A percentile compares a stretch with the other conserved stretches of the same genome.
Conservation (phyloP, 202 grass and related monocot species). For the Digitaria exilis region DNA sequence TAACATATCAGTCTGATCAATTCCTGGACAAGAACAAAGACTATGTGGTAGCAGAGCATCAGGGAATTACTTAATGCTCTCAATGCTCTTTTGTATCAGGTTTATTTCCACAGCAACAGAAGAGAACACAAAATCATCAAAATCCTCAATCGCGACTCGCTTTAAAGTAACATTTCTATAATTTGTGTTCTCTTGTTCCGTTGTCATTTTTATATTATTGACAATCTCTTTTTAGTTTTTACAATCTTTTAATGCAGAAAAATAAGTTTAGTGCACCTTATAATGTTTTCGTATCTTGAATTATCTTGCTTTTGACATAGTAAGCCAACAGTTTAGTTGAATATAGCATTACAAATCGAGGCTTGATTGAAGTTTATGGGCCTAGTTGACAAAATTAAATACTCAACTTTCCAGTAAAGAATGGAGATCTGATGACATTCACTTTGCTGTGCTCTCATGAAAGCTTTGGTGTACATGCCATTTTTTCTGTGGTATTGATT, state of each 20-base stretch:
- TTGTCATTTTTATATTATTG: conserved; percentile 22
- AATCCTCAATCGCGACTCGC: conserved; percentile 86
- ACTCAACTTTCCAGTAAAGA: conserved; percentile 28
- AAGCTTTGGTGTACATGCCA: conserved; percentile 25
- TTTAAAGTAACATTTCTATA: conserved; percentile 74
- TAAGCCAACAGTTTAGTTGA: not conserved
- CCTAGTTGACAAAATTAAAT: conserved; percentile 16
- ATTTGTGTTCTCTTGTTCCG: not conserved
- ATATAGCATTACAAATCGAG: not conserved
- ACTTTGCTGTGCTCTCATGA: conserved; percentile 25
- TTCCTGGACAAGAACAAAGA: conserved; percentile 98
- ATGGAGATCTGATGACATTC: conserved; percentile 30
- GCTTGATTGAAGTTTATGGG: conserved; percentile 23
- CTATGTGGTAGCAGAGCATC: conserved; percentile 94
- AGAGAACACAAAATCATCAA: conserved; percentile 93
- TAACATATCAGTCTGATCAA: conserved; percentile 86
- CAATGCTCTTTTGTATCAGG: conserved; percentile 78
- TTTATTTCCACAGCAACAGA: conserved; percentile 76
- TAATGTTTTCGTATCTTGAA: conserved; percentile 12
- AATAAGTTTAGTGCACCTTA: conserved; percentile 8
- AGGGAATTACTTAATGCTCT: conserved; percentile 84
- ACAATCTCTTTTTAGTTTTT: not conserved
- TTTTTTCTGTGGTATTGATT: conserved; percentile 32
- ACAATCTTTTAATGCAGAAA: not conserved
- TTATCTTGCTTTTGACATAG: not conserved